A percentile compares a stretch with the other conserved stretches of the same genome.
Evolutionary conservation across 225 moss, liverwort and hornwort genomes (phyloP).

Genomic region (Pleurozium schreberi): DNA sequence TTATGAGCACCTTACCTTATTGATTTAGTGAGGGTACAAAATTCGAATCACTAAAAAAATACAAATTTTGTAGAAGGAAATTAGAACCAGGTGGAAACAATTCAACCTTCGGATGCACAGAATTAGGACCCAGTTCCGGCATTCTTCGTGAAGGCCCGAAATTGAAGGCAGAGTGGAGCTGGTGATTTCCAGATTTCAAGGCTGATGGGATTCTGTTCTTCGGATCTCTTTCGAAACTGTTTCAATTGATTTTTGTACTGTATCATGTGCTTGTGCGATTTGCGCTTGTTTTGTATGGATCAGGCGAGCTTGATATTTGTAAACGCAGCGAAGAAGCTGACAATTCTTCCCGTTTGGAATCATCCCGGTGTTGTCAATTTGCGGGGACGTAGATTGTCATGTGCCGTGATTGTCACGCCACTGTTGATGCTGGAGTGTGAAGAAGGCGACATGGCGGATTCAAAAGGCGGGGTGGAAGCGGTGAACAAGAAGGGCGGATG

Average conservation of each 20-base stretch:
- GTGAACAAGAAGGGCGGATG: neutral
- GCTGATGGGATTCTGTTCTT: neutral
- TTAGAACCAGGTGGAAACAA: neutral
- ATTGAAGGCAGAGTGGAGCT: neutral
- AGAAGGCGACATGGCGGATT: constrained; percentile 10
- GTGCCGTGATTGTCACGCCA: neutral
- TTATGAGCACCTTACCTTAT: too few species aligned
- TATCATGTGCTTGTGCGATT: neutral
- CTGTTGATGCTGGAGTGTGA: neutral
- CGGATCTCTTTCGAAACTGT: neutral
- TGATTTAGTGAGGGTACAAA: neutral
- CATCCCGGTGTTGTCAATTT: neutral
- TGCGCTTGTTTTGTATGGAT: constrained; percentile 1
- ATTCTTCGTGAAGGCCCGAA: neutral
- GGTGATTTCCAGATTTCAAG: neutral
- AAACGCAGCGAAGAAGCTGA: neutral
- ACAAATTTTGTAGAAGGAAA: neutral
- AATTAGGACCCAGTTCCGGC: neutral
- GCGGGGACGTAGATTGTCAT: neutral
- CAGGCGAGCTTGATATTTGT: neutral
- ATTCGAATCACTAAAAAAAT: neutral
- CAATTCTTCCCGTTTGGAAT: neutral
- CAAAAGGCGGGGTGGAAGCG: neutral
- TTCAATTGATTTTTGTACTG: neutral
- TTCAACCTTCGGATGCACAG: neutral